phyloP scores from a whole-genome alignment of 306 rosid genomes.

The Glycine soja region DNA sequence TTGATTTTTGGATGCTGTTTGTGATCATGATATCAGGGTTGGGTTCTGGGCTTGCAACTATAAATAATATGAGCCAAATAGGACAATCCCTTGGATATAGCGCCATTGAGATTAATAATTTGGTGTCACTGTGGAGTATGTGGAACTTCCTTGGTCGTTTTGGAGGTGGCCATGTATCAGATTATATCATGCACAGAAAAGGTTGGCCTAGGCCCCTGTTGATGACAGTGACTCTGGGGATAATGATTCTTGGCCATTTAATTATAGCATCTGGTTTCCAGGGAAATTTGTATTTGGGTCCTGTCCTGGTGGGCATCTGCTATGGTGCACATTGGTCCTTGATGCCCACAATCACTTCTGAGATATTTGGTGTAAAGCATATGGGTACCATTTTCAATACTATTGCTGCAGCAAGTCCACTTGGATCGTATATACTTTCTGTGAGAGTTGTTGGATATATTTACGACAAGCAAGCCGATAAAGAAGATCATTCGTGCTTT shows the following conservation, averaged over 20 bases:
- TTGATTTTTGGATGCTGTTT: slow-evolving; percentile 86
- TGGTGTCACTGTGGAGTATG: slow-evolving; percentile 91
- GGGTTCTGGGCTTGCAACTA: slow-evolving; percentile 84
- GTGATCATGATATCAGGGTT: slow-evolving; percentile 78
- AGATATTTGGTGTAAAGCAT: slow-evolving; percentile 80
- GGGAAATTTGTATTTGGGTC: slow-evolving; percentile 79
- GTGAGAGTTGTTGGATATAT: slow-evolving; percentile 79
- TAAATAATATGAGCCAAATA: slow-evolving; percentile 87
- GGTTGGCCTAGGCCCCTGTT: slow-evolving; percentile 83
- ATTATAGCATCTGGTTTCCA: slow-evolving; percentile 71
- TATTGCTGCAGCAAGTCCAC: slow-evolving; percentile 76
- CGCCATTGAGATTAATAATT: slow-evolving; percentile 58
- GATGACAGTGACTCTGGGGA: slow-evolving; percentile 62
- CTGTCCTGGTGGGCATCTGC: slow-evolving; percentile 79
- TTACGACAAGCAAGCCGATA: slow-evolving; percentile 67
- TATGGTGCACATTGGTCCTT: slow-evolving; percentile 92
- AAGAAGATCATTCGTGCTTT: slow-evolving; percentile 56
- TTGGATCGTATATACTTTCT: slow-evolving; percentile 90
- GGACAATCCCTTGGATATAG: slow-evolving; percentile 85
- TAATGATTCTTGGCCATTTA: slow-evolving; percentile 69
- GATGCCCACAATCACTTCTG: slow-evolving; percentile 89
- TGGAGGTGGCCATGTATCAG: slow-evolving; percentile 83
- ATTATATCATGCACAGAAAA: slow-evolving; percentile 67
- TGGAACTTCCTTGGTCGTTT: slow-evolving; percentile 96
- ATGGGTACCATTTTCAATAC: slow-evolving; percentile 93